Evolutionary conservation across 2,329 filamentous ascomycete species (phyloP), one percentile per base, ranked within the genome.

Genomic region (Pseudocercospora macadamiae): DNA sequence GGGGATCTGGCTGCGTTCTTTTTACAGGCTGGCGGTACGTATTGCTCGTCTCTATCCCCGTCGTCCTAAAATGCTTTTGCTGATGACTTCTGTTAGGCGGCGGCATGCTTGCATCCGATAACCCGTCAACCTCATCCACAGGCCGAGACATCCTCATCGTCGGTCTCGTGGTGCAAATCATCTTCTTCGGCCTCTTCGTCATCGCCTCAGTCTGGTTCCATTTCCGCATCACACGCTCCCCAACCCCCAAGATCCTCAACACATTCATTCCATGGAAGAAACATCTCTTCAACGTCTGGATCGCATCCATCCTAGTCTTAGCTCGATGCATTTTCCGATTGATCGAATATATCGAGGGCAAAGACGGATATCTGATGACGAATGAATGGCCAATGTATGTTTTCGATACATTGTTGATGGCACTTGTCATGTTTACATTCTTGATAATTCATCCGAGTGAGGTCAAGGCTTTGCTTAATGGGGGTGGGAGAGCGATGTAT

Each of bases 141-240:
- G 76, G 77, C 53, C 70, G 77, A 23, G 72, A 74, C 53, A 73
- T 83, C 54, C 75, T 83, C 45, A 69, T 83, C 19, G 74, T 68
- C 9, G 82, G 82, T 2, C 73, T 84, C 1, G 70, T 78, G 14
- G 68, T 83, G 42, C 81, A 84, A 62, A 73, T 83, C 59, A 48
- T 75, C 55, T 80, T 81, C 66, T 83, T 84, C 67, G 71, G 75
- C 12, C 74, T 81, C 59, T 84, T 84, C 72, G 74, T 79, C 60
- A 14, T 73, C 18, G 59, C 64, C 16, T 66, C 66, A 5, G 48
- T 59, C 2, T 45, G 71, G 44, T 74, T 72, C 60, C 64, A 74
- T 54, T 34, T 57, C 1, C 63, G 71, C 18, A 60, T 72, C 21
- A 4, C 19, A 10, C 23, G 34, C 18, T 23, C 21, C 6, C 39